Conservation (phyloP, 306 rosid species). For the Cucurbita pepo region DNA sequence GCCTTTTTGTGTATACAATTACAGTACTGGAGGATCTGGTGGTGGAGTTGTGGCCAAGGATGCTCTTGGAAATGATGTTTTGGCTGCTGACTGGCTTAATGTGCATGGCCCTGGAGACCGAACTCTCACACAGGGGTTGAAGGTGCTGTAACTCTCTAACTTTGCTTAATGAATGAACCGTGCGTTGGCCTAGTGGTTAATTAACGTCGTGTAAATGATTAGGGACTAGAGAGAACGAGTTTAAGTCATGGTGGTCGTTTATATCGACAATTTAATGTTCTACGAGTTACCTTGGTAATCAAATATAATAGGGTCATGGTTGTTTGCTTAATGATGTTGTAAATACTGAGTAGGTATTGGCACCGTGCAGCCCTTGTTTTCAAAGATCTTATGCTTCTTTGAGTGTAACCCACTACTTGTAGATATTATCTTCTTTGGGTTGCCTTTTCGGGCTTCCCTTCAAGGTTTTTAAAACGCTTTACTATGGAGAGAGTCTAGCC, state of each 20-base stretch:
- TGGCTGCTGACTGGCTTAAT: constrained; percentile 71
- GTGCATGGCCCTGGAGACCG: constrained; percentile 75
- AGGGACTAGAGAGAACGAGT: neutral
- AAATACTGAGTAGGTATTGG: neutral
- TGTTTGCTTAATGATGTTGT: neutral
- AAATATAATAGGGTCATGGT: neutral
- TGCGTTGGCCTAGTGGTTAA: neutral
- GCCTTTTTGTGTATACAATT: neutral
- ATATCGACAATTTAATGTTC: no score
- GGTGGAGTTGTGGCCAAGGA: constrained; percentile 71
- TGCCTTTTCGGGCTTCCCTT: no score
- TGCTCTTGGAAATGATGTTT: constrained; percentile 73
- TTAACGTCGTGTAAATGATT: neutral
- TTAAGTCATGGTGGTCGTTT: neutral
- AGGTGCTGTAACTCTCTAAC: constrained; percentile 22
- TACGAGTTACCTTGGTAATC: neutral
- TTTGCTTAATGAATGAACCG: neutral
- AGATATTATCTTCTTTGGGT: no score
- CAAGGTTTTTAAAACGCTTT: no score
- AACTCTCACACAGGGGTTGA: constrained; percentile 89
- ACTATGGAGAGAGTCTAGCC: no score
- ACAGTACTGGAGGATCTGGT: constrained; percentile 47
- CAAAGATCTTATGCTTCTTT: neutral
- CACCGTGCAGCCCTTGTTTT: neutral
- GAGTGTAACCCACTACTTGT: no score